phyloP scores from a whole-genome alignment of 2,329 filamentous ascomycete species.

The Pestalotiopsis sp. region DNA sequence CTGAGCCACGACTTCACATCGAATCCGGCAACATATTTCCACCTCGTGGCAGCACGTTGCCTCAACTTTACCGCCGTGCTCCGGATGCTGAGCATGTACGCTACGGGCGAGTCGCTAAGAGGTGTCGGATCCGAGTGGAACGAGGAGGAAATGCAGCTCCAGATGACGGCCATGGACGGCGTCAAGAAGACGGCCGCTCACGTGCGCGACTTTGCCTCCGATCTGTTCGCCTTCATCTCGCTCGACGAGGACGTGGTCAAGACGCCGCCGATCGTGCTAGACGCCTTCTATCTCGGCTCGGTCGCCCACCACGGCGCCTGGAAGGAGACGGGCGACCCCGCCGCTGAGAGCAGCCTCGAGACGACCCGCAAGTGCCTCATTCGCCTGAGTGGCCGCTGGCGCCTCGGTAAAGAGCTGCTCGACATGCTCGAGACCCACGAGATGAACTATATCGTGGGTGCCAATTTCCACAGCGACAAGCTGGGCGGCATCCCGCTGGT shows the following conservation, averaged over 20 bases:
- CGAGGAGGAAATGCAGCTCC: constrained; percentile 16
- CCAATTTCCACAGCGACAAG: constrained; percentile 3
- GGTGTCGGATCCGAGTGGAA: background rate
- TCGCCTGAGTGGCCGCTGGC: constrained; percentile 17
- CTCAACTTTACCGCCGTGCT: constrained; percentile 18
- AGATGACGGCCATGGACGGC: constrained; percentile 14
- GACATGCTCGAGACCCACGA: constrained; percentile 9
- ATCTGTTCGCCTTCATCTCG: constrained; percentile 13
- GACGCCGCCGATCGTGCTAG: constrained; percentile 21
- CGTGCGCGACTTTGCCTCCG: constrained; percentile 16
- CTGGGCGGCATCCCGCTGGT: constrained; percentile 11
- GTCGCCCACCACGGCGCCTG: constrained; percentile 5
- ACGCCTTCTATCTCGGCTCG: constrained; percentile 20
- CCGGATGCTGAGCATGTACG: constrained; percentile 14
- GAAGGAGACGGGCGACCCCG: background rate
- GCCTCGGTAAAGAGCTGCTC: constrained; percentile 16
- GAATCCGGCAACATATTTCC: constrained; percentile 16
- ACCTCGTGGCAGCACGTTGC: constrained; percentile 15
- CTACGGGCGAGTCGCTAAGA: constrained; percentile 4
- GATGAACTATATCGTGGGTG: constrained; percentile 6
- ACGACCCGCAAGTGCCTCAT: constrained; percentile 16
- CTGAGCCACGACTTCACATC: constrained; percentile 15
- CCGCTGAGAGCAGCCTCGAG: constrained; percentile 8
- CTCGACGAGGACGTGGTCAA: constrained; percentile 17
- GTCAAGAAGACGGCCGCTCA: constrained; percentile 15